These are phyloP conservation scores for Cochlearia excelsa DNA, from an alignment of 345 rosid genomes.

Conservation along the genomic window DNA sequence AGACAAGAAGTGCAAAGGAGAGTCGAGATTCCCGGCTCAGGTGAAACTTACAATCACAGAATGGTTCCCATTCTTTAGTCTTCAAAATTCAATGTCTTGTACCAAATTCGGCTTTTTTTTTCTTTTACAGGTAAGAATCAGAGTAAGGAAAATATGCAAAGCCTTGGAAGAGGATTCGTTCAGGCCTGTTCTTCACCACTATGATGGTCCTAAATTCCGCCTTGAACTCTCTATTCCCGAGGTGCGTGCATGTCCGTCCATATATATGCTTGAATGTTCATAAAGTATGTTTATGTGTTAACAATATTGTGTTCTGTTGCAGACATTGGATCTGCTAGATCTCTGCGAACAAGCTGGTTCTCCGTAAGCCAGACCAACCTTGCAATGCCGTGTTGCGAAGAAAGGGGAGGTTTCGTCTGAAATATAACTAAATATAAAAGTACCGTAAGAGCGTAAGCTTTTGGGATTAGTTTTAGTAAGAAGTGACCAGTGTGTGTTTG, in stretches of 20 bases:
- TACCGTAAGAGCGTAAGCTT: slow-evolving; percentile 41
- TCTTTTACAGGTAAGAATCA: slow-evolving; percentile 65
- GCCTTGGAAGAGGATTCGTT: slow-evolving; percentile 97
- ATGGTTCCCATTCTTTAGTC: not conserved
- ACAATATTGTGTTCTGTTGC: slow-evolving; percentile 33
- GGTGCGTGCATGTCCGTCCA: slow-evolving; percentile 40
- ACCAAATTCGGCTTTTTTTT: not conserved
- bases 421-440: slow-evolving; percentile 22
- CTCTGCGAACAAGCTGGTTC: slow-evolving; percentile 93
- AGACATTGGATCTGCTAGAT: slow-evolving; percentile 85
- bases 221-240: slow-evolving; percentile 98
- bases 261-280: too few relatives aligned
- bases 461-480: slow-evolving; percentile 23
- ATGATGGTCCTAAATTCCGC: slow-evolving; percentile 94
- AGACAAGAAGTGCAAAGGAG: slow-evolving; percentile 98
- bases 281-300: not conserved
- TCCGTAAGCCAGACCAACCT: slow-evolving; percentile 38
- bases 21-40: slow-evolving; percentile 99
- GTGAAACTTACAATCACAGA: slow-evolving; percentile 33
- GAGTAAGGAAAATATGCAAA: slow-evolving; percentile 81
- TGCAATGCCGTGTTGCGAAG: slow-evolving; percentile 26
- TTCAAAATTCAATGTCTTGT: not conserved
- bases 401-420: slow-evolving; percentile 5
- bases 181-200: slow-evolving; percentile 94
- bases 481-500: not conserved